phyloP scores from a whole-genome alignment of 371 early-diverging fungal genomes.

The Lichtheimia corymbifera region DNA sequence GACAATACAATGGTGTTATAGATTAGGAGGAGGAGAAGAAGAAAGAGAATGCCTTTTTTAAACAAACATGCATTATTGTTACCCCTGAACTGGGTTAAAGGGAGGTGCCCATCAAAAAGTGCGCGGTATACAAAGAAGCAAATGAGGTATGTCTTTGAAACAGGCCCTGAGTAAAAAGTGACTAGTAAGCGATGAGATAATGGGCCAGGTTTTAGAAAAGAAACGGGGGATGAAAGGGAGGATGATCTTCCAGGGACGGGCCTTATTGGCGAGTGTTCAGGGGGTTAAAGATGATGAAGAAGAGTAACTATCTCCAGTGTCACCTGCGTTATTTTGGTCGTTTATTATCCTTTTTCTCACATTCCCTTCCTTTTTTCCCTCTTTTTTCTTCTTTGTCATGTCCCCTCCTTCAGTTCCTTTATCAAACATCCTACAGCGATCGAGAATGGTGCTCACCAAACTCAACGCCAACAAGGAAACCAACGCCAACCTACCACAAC shows the following conservation, averaged over 20 bases:
- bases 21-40: no score
- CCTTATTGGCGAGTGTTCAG: no score
- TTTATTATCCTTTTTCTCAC: constrained; percentile 9
- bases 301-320: constrained; percentile 1
- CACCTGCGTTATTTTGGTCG: constrained; percentile 17
- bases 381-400: constrained; percentile 14
- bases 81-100: no score
- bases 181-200: neutral
- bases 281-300: no score
- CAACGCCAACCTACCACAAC: constrained; percentile 19
- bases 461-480: constrained; percentile 15
- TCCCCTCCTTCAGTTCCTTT: constrained; percentile 21
- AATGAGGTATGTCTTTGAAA: constrained; percentile 10
- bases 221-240: no score
- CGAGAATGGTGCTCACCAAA: constrained; percentile 20
- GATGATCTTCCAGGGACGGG: no score
- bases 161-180: constrained; percentile 8
- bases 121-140: neutral
- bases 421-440: constrained; percentile 22
- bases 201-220: constrained; percentile 11
- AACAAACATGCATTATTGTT: no score
- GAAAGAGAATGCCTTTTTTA: no score
- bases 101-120: no score
- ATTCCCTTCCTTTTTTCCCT: constrained; percentile 8
- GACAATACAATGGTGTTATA: no score